phyloP scores from a whole-genome alignment of 2,329 filamentous ascomycete species.

The Hypomyces perniciosus region DNA sequence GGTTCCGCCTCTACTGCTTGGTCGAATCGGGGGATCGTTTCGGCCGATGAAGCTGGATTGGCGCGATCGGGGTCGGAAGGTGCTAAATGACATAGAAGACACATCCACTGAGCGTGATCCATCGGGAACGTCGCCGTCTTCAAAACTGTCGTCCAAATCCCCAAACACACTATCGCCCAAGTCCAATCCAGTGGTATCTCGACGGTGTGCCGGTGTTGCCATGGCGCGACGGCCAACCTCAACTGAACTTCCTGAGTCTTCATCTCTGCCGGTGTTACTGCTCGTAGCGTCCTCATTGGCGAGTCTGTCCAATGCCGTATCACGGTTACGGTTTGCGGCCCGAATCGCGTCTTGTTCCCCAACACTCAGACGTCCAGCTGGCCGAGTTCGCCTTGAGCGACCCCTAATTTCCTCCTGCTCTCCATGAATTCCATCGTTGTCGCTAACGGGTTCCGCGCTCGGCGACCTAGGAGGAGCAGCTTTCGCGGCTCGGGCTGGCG shows the following conservation, averaged over 20 bases:
- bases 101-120: conserved; percentile 36
- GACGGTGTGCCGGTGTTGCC: conserved; percentile 28
- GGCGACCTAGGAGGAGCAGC: conserved; percentile 5
- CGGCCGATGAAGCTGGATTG: conserved; percentile 46
- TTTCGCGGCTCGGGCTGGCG: conserved; percentile 19
- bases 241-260: conserved; percentile 27
- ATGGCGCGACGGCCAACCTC: conserved; percentile 33
- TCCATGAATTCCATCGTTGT: not conserved
- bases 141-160: conserved; percentile 38
- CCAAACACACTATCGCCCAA: conserved; percentile 44
- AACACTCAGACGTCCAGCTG: conserved; percentile 13
- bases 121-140: conserved; percentile 30
- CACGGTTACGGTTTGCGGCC: conserved; percentile 25
- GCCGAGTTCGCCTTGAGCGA: conserved; percentile 16
- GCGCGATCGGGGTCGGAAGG: conserved; percentile 41
- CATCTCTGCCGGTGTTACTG: conserved; percentile 21
- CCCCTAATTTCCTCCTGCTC: conserved; percentile 24
- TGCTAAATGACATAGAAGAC: conserved; percentile 41
- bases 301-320: conserved; percentile 32
- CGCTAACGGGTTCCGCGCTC: not conserved
- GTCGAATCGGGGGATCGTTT: conserved; percentile 46
- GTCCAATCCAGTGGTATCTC: conserved; percentile 44
- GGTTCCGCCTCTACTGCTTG: conserved; percentile 44
- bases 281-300: conserved; percentile 28
- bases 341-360: conserved; percentile 23